Conservation (phyloP, 169 alveolate genomes). For the Toxoplasma gondii region DNA sequence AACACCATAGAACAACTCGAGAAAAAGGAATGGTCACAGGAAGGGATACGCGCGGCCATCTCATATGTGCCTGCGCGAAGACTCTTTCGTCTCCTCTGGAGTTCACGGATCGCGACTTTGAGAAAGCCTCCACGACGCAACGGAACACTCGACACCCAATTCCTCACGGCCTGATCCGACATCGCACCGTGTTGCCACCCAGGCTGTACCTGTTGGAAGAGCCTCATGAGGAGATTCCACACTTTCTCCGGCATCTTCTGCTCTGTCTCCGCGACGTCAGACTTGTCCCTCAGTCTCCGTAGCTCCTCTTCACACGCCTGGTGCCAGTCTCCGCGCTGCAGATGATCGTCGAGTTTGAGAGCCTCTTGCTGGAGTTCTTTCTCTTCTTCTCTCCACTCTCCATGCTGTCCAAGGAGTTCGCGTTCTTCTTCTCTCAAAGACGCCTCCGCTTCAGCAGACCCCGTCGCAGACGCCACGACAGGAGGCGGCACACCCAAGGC, state of each 20-base stretch:
- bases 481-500: background rate
- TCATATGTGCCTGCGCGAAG: background rate
- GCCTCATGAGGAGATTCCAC: background rate
- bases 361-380: background rate
- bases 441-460: background rate
- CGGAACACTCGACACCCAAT: too few species aligned
- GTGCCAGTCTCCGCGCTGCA: constrained; percentile 38
- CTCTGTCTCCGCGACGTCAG: background rate
- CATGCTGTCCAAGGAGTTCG: background rate
- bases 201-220: background rate
- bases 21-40: too few species aligned
- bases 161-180: too few species aligned
- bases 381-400: constrained; percentile 16
- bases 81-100: background rate
- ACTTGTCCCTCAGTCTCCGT: background rate
- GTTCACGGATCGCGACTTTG: too few species aligned
- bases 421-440: background rate
- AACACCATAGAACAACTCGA: too few species aligned
- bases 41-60: too few species aligned
- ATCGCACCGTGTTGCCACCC: background rate
- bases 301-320: constrained; percentile 33
- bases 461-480: background rate
- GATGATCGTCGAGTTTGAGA: constrained; percentile 1
- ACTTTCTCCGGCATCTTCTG: background rate
- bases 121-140: too few species aligned